Evolutionary conservation across 495 filamentous ascomycete species (phyloP).

Genomic region (Oleoguttula mirabilis): DNA sequence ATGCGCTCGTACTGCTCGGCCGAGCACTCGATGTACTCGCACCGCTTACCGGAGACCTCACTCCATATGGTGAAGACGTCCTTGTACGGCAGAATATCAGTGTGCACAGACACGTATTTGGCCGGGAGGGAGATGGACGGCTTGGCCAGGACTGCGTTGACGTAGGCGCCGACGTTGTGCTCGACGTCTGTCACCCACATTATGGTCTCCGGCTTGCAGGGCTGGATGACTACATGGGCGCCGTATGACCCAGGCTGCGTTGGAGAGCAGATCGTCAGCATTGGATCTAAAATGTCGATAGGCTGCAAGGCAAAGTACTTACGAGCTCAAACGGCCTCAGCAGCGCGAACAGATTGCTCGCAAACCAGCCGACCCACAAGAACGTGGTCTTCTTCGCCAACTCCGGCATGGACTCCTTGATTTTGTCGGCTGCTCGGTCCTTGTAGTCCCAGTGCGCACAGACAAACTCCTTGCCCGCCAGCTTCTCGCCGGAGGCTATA

Average conservation of each 20-base stretch:
- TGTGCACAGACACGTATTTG: not conserved
- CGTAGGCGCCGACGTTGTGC: not conserved
- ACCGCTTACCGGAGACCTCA: not conserved
- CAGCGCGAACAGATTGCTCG: not conserved
- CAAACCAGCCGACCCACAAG: constrained; percentile 11
- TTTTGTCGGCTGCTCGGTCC: constrained; percentile 22
- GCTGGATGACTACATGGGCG: not conserved
- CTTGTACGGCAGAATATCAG: not conserved
- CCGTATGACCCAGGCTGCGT: not conserved
- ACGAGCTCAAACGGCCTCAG: not conserved
- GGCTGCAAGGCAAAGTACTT: not conserved
- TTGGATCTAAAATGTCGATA: not conserved
- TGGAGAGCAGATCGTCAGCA: not conserved
- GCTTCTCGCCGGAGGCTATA: constrained; percentile 25
- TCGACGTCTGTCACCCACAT: not conserved
- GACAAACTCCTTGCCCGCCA: constrained; percentile 13
- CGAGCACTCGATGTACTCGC: not conserved
- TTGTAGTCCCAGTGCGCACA: constrained; percentile 29
- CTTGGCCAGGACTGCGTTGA: not conserved
- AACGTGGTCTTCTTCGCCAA: constrained; percentile 24
- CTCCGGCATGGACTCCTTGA: constrained; percentile 19
- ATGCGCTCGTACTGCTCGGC: not conserved
- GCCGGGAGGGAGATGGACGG: not conserved
- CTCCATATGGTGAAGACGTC: not conserved
- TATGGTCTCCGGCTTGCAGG: not conserved